Percentiles rank a stretch among this genome's conserved stretches.
Conservation (phyloP, 208 protist genomes). For the Leishmania turanica region DNA sequence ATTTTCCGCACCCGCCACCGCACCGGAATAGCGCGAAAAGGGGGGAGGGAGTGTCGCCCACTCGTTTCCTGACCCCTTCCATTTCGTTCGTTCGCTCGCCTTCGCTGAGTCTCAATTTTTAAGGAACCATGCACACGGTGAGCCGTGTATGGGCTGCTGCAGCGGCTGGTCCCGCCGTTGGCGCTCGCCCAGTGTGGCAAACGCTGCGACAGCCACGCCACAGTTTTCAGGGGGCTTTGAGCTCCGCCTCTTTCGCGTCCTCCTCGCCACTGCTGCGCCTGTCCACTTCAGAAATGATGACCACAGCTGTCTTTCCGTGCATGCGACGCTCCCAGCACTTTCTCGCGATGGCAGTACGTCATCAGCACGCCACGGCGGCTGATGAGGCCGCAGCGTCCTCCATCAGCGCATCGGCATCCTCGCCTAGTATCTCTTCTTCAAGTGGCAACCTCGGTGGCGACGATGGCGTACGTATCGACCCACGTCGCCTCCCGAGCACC, state of each 20-base stretch:
- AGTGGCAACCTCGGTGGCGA: not conserved
- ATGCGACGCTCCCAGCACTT: not conserved
- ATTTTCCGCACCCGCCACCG: not conserved
- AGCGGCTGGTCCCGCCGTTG: not conserved
- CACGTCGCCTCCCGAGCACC: constrained; percentile 51
- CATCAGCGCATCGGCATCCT: not conserved
- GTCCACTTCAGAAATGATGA: not conserved
- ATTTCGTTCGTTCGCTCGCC: not conserved
- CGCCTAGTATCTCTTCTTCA: not conserved
- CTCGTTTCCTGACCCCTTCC: not conserved
- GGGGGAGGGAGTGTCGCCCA: not conserved
- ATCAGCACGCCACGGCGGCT: constrained; percentile 1
- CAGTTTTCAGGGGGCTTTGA: not conserved
- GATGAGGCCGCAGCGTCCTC: not conserved
- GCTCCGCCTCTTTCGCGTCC: not conserved
- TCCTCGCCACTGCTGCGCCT: not conserved
- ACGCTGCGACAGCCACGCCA: not conserved
- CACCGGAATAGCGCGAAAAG: not conserved
- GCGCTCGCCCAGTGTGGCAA: not conserved
- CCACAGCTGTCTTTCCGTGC: not conserved
- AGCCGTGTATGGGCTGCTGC: not conserved
- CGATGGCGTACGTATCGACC: constrained; percentile 42
- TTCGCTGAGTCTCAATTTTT: not conserved
- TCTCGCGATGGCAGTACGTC: not conserved
- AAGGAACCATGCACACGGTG: not conserved